Evolutionary conservation across 495 filamentous ascomycete species (phyloP).

Genomic region (Lasiosphaeris hirsuta): DNA sequence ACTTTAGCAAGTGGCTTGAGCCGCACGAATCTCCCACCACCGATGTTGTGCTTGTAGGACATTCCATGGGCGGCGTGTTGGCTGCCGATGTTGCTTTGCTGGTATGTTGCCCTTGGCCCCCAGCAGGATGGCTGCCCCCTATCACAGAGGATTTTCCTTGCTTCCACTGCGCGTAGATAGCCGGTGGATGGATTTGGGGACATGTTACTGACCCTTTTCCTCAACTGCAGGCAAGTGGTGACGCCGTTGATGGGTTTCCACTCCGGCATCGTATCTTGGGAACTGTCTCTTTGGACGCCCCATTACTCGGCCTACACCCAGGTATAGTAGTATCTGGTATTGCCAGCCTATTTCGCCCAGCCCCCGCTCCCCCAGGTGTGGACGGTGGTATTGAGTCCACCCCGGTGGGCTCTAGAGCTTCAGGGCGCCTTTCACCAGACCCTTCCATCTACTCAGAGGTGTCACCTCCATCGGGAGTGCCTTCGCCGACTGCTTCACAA

Average conservation of each 20-base stretch:
- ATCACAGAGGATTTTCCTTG: not conserved
- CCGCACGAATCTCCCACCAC: conserved; percentile 71
- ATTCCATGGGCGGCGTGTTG: conserved; percentile 87
- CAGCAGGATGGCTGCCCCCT: too few relatives aligned
- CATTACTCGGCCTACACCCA: conserved; percentile 85
- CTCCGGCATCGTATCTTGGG: conserved; percentile 79
- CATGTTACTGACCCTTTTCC: conserved; percentile 4
- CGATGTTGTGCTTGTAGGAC: conserved; percentile 81
- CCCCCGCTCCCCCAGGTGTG: conserved; percentile 37
- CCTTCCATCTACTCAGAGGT: conserved; percentile 36
- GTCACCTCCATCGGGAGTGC: conserved; percentile 25
- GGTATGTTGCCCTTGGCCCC: conserved; percentile 33
- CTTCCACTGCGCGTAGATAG: too few relatives aligned
- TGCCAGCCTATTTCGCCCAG: conserved; percentile 67
- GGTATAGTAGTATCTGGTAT: conserved; percentile 79
- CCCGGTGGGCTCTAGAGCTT: not conserved
- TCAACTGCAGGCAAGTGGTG: conserved; percentile 15
- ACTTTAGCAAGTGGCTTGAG: conserved; percentile 79
- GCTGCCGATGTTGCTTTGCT: conserved; percentile 74
- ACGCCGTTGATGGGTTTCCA: conserved; percentile 20
- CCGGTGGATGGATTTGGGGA: not conserved
- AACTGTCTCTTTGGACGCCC: conserved; percentile 79
- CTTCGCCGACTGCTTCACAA: conserved; percentile 20
- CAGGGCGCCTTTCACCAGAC: conserved; percentile 27
- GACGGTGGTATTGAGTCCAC: conserved; percentile 12